phyloP scores from a whole-genome alignment of 495 filamentous ascomycete genomes.

The Hypoxylon subgilvum region DNA sequence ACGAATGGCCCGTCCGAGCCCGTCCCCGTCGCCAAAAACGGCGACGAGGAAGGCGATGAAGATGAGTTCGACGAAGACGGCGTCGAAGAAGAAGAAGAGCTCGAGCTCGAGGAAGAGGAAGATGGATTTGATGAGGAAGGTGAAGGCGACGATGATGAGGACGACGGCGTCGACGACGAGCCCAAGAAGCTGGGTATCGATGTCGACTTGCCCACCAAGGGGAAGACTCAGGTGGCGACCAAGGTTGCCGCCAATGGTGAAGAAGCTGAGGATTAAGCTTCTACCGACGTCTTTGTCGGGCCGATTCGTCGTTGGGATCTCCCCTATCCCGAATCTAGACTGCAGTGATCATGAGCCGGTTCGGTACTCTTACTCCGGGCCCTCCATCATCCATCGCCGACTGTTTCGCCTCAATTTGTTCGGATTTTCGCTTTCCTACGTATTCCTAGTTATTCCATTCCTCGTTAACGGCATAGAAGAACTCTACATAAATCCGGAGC shows the following conservation, averaged over 20 bases:
- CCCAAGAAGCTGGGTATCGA: slow-evolving; percentile 46
- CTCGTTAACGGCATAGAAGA: slow-evolving; percentile 24
- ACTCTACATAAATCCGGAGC: slow-evolving; percentile 11
- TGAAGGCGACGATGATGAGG: slow-evolving; percentile 45
- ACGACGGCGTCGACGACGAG: slow-evolving; percentile 38
- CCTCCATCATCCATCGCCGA: neutral
- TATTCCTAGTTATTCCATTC: slow-evolving; percentile 17
- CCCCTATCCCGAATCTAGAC: neutral
- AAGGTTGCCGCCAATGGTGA: slow-evolving; percentile 28
- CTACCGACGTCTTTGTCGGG: neutral
- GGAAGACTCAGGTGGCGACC: slow-evolving; percentile 40
- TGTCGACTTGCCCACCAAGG: slow-evolving; percentile 44
- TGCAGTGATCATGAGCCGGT: neutral
- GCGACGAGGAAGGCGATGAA: slow-evolving; percentile 41
- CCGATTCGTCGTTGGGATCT: neutral
- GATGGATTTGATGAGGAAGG: slow-evolving; percentile 45
- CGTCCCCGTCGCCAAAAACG: slow-evolving; percentile 40
- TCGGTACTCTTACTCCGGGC: neutral
- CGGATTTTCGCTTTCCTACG: slow-evolving; percentile 5
- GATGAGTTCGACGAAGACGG: slow-evolving; percentile 42
- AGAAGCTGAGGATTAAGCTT: slow-evolving; percentile 23
- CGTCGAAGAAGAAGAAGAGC: slow-evolving; percentile 39
- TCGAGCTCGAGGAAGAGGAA: slow-evolving; percentile 45
- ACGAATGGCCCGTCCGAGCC: slow-evolving; percentile 35
- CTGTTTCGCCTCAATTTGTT: neutral